Evolutionary conservation across 1,284 basidiomycete species (phyloP).

Genomic region (Polyporus tsugae): DNA sequence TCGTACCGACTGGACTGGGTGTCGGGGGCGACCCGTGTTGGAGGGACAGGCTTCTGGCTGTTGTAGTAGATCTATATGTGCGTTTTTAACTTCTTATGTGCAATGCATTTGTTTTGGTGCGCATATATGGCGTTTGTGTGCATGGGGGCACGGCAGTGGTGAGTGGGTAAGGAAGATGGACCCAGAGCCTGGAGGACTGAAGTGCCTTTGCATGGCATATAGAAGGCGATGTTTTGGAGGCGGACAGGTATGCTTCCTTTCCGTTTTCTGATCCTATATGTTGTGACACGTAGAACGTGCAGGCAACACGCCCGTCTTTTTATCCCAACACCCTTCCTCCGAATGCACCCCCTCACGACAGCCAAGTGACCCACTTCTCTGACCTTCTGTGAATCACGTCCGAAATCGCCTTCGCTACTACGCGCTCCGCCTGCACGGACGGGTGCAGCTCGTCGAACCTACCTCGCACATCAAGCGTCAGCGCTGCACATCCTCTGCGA

Average conservation of each 20-base stretch:
- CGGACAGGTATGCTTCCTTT: not conserved
- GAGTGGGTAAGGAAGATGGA: not conserved
- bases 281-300: not conserved
- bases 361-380: slow-evolving; percentile 57
- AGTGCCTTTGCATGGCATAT: not conserved
- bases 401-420: slow-evolving; percentile 59
- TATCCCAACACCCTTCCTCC: not conserved
- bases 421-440: slow-evolving; percentile 61
- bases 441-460: slow-evolving; percentile 68
- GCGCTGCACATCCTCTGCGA: not conserved
- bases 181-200: not conserved
- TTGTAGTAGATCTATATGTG: not conserved
- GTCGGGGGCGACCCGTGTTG: slow-evolving; percentile 64
- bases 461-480: not conserved
- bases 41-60: slow-evolving; percentile 48
- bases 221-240: no score
- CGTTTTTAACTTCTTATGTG: not conserved
- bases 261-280: no score
- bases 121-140: not conserved
- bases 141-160: no score
- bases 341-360: slow-evolving; percentile 42
- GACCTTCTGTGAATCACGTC: slow-evolving; percentile 50
- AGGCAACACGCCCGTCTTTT: not conserved
- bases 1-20: slow-evolving; percentile 45
- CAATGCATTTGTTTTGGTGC: not conserved